Evolutionary conservation across 371 early-diverging fungal genomes (phyloP).

Genomic region (Saksenaea oblongispora): DNA sequence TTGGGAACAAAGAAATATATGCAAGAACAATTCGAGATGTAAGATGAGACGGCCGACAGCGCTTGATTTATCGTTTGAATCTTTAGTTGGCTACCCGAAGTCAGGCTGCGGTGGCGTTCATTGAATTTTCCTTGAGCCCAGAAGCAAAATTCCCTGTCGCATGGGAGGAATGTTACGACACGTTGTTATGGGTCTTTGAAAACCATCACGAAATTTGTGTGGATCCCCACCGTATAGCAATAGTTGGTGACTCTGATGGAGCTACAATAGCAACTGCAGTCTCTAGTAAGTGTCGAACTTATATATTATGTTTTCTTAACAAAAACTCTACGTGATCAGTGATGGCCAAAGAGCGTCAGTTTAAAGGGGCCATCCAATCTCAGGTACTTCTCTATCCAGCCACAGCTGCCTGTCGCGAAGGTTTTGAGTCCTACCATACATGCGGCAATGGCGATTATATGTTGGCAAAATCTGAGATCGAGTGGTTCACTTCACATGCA

Average conservation of each 20-base stretch:
- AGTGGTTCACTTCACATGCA: neutral
- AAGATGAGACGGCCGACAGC: neutral
- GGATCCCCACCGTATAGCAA: constrained; percentile 9
- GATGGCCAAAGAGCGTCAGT: constrained; percentile 17
- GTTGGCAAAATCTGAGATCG: constrained; percentile 4
- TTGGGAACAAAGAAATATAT: constrained; percentile 18
- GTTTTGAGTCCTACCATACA: constrained; percentile 7
- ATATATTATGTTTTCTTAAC: neutral
- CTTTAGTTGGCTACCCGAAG: constrained; percentile 2
- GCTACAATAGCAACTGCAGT: constrained; percentile 22
- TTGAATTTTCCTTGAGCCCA: constrained; percentile 26
- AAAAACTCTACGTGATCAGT: neutral
- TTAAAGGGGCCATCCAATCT: constrained; percentile 5
- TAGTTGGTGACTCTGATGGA: constrained; percentile 24
- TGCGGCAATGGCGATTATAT: constrained; percentile 15
- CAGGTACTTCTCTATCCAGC: constrained; percentile 20
- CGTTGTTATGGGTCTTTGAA: constrained; percentile 16
- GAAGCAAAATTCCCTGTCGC: constrained; percentile 31
- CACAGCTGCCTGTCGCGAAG: neutral
- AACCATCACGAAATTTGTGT: constrained; percentile 12
- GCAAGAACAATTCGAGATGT: constrained; percentile 18
- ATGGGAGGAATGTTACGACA: constrained; percentile 26
- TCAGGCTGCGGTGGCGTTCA: constrained; percentile 19
- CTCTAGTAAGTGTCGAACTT: constrained; percentile 7
- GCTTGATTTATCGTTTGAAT: no score